Evolutionary conservation across 2,329 filamentous ascomycete species (phyloP).

Genomic region (Fusarium scirpi): DNA sequence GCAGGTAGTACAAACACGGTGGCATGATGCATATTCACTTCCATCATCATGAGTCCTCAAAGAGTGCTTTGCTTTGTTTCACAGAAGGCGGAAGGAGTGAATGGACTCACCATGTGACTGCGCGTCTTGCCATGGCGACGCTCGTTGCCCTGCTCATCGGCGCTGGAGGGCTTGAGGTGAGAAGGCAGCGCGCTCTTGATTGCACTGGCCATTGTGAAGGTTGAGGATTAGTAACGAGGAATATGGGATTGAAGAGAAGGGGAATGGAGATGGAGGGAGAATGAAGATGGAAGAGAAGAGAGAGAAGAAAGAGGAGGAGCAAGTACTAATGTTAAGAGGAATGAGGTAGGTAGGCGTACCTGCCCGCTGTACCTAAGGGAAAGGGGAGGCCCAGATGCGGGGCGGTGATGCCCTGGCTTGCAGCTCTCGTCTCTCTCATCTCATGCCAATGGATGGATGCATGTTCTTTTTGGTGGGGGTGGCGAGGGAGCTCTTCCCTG

Average conservation of each 20-base stretch:
- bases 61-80: neutral
- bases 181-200: slow-evolving; percentile 82
- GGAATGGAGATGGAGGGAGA: neutral
- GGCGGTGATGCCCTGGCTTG: slow-evolving; percentile 39
- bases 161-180: slow-evolving; percentile 78
- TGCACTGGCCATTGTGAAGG: slow-evolving; percentile 72
- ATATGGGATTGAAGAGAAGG: slow-evolving; percentile 9
- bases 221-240: slow-evolving; percentile 20
- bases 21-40: neutral
- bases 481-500: slow-evolving; percentile 32
- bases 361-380: slow-evolving; percentile 32
- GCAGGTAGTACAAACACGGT: neutral
- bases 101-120: slow-evolving; percentile 81
- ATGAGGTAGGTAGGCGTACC: slow-evolving; percentile 34
- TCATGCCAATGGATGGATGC: slow-evolving; percentile 7
- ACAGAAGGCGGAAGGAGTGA: neutral
- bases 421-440: slow-evolving; percentile 17
- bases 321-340: slow-evolving; percentile 36
- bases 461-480: slow-evolving; percentile 39
- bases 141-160: slow-evolving; percentile 63
- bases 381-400: slow-evolving; percentile 35
- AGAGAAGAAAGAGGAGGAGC: slow-evolving; percentile 10
- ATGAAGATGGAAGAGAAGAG: slow-evolving; percentile 15
- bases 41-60: neutral
- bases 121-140: slow-evolving; percentile 85